These are phyloP conservation scores for Xylariaceae sp. DNA, from an alignment of 2,329 filamentous ascomycete species.

Conservation along the genomic window DNA sequence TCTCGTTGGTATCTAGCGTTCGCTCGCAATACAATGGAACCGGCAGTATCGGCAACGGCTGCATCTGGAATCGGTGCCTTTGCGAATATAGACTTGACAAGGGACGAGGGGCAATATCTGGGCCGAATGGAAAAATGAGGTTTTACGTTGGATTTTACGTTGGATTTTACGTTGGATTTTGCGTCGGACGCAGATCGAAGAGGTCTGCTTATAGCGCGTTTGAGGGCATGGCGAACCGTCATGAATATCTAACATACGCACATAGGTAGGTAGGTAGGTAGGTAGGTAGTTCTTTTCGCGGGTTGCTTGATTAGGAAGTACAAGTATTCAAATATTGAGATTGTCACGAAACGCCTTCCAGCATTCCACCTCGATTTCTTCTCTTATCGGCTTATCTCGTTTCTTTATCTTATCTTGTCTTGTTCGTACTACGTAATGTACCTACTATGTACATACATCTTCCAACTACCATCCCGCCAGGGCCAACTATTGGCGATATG, in stretches of 20 bases:
- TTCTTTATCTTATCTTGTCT: too few relatives aligned
- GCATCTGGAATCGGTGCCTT: conserved; percentile 11
- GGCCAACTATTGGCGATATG: too few relatives aligned
- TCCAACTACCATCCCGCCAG: too few relatives aligned
- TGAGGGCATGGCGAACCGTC: conserved; percentile 7
- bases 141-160: too few relatives aligned
- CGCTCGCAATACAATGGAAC: conserved; percentile 8
- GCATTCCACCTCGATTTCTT: background rate
- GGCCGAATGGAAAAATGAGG: background rate
- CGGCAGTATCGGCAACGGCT: conserved; percentile 14
- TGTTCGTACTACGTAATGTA: too few relatives aligned
- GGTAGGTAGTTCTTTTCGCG: too few relatives aligned
- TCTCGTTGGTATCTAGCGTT: background rate
- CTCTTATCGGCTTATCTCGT: background rate
- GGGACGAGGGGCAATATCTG: background rate
- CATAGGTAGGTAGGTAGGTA: too few relatives aligned
- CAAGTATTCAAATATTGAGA: too few relatives aligned
- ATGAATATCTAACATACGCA: background rate
- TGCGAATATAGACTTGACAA: conserved; percentile 7
- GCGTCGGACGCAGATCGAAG: background rate
- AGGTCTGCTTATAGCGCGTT: conserved; percentile 1
- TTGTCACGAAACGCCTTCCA: too few relatives aligned
- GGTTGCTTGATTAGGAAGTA: too few relatives aligned
- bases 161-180: too few relatives aligned
- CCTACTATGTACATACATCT: too few relatives aligned